These are phyloP conservation scores for Malus hybrid DNA, from an alignment of 331 rosid genomes.

Conservation along the genomic window DNA sequence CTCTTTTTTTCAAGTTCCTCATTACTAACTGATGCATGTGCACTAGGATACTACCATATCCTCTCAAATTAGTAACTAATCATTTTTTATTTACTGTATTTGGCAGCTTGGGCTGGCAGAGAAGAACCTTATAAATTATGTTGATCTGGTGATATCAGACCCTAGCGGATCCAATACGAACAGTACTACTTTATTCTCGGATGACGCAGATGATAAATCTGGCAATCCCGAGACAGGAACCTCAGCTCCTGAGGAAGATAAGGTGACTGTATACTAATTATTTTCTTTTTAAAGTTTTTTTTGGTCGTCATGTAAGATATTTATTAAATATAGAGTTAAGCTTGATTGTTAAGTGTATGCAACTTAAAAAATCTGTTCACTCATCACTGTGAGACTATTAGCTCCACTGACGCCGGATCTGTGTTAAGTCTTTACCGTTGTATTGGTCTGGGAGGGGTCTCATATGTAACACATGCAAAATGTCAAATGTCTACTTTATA, in stretches of 20 bases:
- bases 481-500: too few species aligned
- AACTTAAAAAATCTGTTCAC: too few species aligned
- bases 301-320: neutral
- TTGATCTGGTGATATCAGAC: constrained; percentile 74
- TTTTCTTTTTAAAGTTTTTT: neutral
- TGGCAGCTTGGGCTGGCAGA: constrained; percentile 96
- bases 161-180: constrained; percentile 86
- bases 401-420: too few species aligned
- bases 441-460: too few species aligned
- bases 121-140: constrained; percentile 73
- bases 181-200: constrained; percentile 86
- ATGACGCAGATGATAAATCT: constrained; percentile 80
- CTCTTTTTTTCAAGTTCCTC: neutral
- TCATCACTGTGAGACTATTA: too few species aligned
- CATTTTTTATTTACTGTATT: constrained; percentile 12
- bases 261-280: constrained; percentile 36
- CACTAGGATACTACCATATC: neutral
- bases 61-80: constrained; percentile 9
- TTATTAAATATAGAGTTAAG: neutral
- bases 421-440: too few species aligned
- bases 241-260: constrained; percentile 48
- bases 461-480: too few species aligned
- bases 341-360: neutral
- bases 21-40: neutral
- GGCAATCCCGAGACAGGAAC: constrained; percentile 51